Conservation (phyloP, 2,329 filamentous ascomycete genomes). For the Trichoderma gracile region DNA sequence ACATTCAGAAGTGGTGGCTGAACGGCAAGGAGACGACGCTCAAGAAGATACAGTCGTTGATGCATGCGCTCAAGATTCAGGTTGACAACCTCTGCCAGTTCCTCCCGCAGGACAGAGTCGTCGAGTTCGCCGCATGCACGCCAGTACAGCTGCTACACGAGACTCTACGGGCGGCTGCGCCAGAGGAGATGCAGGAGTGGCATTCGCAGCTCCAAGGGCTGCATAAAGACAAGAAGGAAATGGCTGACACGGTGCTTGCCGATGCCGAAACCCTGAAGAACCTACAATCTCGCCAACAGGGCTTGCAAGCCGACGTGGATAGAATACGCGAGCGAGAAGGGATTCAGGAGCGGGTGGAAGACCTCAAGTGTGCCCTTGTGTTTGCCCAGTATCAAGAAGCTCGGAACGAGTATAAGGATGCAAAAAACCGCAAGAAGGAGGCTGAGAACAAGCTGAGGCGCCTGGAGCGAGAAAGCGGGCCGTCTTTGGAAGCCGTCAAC, state of each 20-base stretch:
- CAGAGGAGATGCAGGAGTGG: constrained; percentile 75
- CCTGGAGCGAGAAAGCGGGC: constrained; percentile 62
- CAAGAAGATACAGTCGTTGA: constrained; percentile 67
- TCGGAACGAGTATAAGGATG: constrained; percentile 47
- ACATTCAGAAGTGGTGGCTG: constrained; percentile 75
- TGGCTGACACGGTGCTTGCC: constrained; percentile 58
- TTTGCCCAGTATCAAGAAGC: constrained; percentile 65
- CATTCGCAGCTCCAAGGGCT: constrained; percentile 73
- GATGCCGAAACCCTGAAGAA: constrained; percentile 65
- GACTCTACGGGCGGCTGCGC: constrained; percentile 85
- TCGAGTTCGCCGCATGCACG: constrained; percentile 84
- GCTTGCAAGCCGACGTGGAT: constrained; percentile 79
- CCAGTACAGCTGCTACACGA: constrained; percentile 80
- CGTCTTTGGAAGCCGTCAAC: constrained; percentile 68
- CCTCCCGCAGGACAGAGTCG: constrained; percentile 90
- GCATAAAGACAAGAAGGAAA: constrained; percentile 65
- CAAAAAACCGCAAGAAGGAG: constrained; percentile 56
- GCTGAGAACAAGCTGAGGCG: constrained; percentile 59
- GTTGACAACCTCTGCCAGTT: constrained; percentile 98
- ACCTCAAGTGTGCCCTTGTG: constrained; percentile 66
- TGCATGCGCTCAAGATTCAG: constrained; percentile 77
- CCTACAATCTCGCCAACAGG: constrained; percentile 71
- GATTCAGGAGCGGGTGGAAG: constrained; percentile 63
- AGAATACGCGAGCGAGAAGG: constrained; percentile 73
- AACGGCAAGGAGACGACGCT: constrained; percentile 65